phyloP scores from a whole-genome alignment of 2,329 filamentous ascomycete species.

The Chaetothyriales sp. region DNA sequence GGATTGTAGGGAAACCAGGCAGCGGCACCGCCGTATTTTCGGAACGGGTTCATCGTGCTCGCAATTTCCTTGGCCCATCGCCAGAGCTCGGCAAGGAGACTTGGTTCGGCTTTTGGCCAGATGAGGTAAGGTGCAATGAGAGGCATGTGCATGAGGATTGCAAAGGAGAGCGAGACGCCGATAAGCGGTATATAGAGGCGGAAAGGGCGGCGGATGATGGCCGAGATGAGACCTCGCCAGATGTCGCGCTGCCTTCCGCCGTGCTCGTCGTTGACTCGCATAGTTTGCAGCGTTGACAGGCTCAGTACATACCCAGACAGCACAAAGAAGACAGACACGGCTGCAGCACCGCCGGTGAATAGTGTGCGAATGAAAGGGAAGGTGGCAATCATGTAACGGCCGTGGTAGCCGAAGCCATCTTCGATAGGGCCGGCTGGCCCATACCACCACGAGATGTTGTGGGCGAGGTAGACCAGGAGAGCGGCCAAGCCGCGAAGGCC shows the following conservation, averaged over 20 bases:
- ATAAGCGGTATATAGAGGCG: constrained; percentile 32
- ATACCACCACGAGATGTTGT: constrained; percentile 23
- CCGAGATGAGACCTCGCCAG: constrained; percentile 24
- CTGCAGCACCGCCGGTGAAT: constrained; percentile 10
- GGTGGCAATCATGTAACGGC: constrained; percentile 23
- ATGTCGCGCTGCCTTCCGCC: constrained; percentile 25
- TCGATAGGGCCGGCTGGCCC: constrained; percentile 18
- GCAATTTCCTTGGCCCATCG: background rate
- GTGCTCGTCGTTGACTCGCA: constrained; percentile 19
- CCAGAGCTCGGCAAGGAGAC: background rate
- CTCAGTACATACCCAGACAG: constrained; percentile 37
- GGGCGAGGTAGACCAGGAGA: constrained; percentile 8
- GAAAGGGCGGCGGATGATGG: constrained; percentile 31
- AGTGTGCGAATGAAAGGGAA: constrained; percentile 28
- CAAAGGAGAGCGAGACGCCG: constrained; percentile 27
- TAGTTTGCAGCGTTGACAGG: constrained; percentile 27
- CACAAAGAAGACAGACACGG: constrained; percentile 36
- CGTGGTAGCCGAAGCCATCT: constrained; percentile 26
- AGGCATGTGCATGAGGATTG: constrained; percentile 27
- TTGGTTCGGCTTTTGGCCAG: background rate
- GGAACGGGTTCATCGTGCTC: background rate
- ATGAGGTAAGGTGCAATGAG: constrained; percentile 17
- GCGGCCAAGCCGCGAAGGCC: constrained; percentile 19
- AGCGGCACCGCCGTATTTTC: background rate
- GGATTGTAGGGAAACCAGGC: constrained; percentile 27